A percentile compares a stretch with the other conserved stretches of the same genome.
These are phyloP conservation scores for Talaromyces borbonicus DNA, from an alignment of 495 filamentous ascomycete genomes.

Conservation along the genomic window DNA sequence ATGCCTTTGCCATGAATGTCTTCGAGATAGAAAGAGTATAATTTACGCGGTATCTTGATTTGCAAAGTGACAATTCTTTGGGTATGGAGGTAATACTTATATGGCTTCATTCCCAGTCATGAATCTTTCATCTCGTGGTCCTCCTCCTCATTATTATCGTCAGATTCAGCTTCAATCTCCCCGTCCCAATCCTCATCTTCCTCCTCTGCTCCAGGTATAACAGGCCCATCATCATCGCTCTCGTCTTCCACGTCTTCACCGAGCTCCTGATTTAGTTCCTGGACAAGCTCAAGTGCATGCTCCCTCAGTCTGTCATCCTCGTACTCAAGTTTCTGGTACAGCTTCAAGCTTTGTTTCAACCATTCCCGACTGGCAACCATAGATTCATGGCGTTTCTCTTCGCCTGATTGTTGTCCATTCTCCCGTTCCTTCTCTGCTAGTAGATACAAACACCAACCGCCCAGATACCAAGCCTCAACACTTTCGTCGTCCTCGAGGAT, in stretches of 20 bases:
- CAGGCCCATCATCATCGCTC: conserved; percentile 29
- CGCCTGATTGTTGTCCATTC: conserved; percentile 15
- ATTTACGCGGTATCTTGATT: too few relatives aligned
- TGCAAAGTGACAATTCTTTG: neutral
- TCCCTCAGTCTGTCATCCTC: conserved; percentile 44
- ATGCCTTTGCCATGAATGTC: neutral
- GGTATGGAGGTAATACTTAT: neutral
- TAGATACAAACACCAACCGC: conserved; percentile 82
- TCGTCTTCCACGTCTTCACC: conserved; percentile 45
- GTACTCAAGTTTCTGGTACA: conserved; percentile 38
- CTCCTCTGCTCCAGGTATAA: conserved; percentile 25
- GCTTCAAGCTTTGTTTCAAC: conserved; percentile 40
- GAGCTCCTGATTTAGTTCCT: conserved; percentile 45
- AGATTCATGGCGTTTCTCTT: conserved; percentile 27
- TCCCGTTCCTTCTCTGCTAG: conserved; percentile 52
- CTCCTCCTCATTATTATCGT: conserved; percentile 38
- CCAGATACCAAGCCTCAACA: conserved; percentile 94
- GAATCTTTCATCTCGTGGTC: conserved; percentile 42
- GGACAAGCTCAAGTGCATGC: conserved; percentile 48
- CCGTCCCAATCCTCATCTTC: conserved; percentile 25
- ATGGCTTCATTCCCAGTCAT: conserved; percentile 2
- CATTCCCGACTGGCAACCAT: conserved; percentile 41
- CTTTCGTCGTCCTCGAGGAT: conserved; percentile 83
- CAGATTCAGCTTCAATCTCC: conserved; percentile 32
- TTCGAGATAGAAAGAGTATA: neutral